Percentiles rank a stretch among this genome's conserved stretches.
Evolutionary conservation across 441 rosid genomes (phyloP).

Genomic region (Erodium chrysanthum): DNA sequence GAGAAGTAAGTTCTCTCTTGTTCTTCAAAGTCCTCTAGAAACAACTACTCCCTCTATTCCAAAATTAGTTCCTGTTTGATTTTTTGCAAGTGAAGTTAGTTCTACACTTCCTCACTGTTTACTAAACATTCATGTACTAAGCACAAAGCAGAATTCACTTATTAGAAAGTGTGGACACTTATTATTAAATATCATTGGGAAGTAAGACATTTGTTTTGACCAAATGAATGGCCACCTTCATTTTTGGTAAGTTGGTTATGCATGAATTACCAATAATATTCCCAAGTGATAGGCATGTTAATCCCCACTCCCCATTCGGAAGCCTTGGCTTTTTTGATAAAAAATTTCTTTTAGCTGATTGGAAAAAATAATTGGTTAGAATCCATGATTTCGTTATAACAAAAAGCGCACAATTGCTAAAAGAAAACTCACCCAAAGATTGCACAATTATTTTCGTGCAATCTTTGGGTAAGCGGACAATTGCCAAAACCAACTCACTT

Average conservation of each 20-base stretch:
- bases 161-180: not conserved
- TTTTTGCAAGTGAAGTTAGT: not conserved
- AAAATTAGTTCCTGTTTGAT: not conserved
- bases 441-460: no score
- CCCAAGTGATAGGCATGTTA: not conserved
- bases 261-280: not conserved
- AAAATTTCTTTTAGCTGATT: no score
- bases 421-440: no score
- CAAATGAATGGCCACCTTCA: not conserved
- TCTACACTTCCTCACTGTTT: not conserved
- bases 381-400: not conserved
- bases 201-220: no score
- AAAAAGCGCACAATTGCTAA: no score
- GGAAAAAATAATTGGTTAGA: no score
- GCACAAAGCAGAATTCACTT: not conserved
- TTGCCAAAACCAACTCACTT: not conserved
- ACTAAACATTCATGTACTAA: not conserved
- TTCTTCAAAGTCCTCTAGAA: constrained; percentile 1
- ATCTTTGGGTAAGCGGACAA: no score
- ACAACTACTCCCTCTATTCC: not conserved
- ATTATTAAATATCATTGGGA: not conserved
- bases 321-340: no score
- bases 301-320: no score
- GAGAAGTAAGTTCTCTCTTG: constrained; percentile 50
- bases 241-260: not conserved